Conservation (phyloP, 352 stramenopile species). For the Saprolegnia parasitica region DNA sequence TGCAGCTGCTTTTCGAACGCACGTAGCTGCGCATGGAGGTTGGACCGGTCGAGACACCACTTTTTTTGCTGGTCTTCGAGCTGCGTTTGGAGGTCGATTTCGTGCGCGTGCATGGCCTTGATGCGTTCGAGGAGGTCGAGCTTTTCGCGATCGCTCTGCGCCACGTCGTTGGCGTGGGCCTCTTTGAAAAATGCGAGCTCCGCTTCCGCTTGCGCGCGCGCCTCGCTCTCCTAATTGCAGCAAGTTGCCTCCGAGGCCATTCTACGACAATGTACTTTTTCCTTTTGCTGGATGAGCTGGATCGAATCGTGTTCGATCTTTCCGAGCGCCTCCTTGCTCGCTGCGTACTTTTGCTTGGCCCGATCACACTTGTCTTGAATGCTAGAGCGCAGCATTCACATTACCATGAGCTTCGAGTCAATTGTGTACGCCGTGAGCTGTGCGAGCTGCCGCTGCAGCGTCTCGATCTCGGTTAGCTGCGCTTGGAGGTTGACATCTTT, state of each 20-base stretch:
- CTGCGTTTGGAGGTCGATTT: slow-evolving; percentile 48
- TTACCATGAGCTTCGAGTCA: neutral
- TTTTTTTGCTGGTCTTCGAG: slow-evolving; percentile 60
- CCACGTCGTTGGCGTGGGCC: slow-evolving; percentile 43
- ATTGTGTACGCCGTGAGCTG: slow-evolving; percentile 39
- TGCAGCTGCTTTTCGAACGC: slow-evolving; percentile 56
- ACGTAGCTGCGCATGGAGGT: slow-evolving; percentile 46
- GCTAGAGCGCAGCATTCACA: no score
- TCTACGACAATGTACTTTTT: slow-evolving; percentile 24
- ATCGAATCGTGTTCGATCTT: slow-evolving; percentile 47
- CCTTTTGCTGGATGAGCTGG: slow-evolving; percentile 49
- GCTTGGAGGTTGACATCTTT: slow-evolving; percentile 54
- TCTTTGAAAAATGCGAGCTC: slow-evolving; percentile 57
- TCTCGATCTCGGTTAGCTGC: slow-evolving; percentile 56
- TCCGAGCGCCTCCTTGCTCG: slow-evolving; percentile 35
- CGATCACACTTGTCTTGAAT: slow-evolving; percentile 41
- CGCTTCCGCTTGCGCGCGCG: slow-evolving; percentile 42
- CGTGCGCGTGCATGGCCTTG: slow-evolving; percentile 42
- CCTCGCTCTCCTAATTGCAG: slow-evolving; percentile 42
- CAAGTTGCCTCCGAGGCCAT: slow-evolving; percentile 7
- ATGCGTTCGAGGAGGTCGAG: slow-evolving; percentile 56
- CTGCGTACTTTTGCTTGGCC: slow-evolving; percentile 37
- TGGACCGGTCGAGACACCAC: slow-evolving; percentile 45
- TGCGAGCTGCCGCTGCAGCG: slow-evolving; percentile 53
- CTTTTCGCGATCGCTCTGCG: slow-evolving; percentile 51